These are phyloP conservation scores for Colletotrichum graminicola DNA, from an alignment of 2,329 filamentous ascomycete genomes.

Conservation along the genomic window DNA sequence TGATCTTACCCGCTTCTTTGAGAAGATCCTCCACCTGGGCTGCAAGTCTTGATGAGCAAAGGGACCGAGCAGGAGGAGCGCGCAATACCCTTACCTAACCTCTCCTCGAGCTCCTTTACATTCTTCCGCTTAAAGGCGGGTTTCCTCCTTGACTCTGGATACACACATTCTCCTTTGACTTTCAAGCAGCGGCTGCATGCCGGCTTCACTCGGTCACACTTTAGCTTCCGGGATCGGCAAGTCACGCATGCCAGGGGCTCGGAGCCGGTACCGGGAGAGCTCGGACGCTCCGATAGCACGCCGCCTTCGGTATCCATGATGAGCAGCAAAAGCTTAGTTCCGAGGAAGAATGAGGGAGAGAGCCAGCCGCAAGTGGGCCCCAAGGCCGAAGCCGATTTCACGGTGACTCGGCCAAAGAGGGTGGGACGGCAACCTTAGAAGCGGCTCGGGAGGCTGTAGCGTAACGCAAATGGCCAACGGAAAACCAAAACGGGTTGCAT, in stretches of 20 bases:
- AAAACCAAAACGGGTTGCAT: not conserved
- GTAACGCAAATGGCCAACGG: not conserved
- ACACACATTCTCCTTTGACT: constrained; percentile 82
- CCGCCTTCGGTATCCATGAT: constrained; percentile 43
- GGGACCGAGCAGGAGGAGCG: not conserved
- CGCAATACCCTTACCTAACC: constrained; percentile 72
- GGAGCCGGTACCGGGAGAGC: constrained; percentile 26
- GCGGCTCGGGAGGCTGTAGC: not conserved
- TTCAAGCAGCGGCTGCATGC: constrained; percentile 84
- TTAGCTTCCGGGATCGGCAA: constrained; percentile 86
- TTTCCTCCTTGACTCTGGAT: constrained; percentile 90
- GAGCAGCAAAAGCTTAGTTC: constrained; percentile 20
- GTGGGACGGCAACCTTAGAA: too few relatives aligned
- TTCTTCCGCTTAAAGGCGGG: constrained; percentile 89
- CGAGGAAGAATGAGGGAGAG: constrained; percentile 1
- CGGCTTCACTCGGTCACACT: constrained; percentile 85
- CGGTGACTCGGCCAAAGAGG: not conserved
- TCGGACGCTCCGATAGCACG: constrained; percentile 34
- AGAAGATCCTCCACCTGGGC: constrained; percentile 86
- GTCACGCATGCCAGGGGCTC: constrained; percentile 81
- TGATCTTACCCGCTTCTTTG: constrained; percentile 66
- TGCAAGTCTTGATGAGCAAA: constrained; percentile 50
- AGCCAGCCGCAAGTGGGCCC: constrained; percentile 34
- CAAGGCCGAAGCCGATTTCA: constrained; percentile 14
- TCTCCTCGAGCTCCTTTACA: constrained; percentile 89